These are phyloP conservation scores for Tulasnella sp. DNA, from an alignment of 768 basidiomycete species.

Conservation along the genomic window DNA sequence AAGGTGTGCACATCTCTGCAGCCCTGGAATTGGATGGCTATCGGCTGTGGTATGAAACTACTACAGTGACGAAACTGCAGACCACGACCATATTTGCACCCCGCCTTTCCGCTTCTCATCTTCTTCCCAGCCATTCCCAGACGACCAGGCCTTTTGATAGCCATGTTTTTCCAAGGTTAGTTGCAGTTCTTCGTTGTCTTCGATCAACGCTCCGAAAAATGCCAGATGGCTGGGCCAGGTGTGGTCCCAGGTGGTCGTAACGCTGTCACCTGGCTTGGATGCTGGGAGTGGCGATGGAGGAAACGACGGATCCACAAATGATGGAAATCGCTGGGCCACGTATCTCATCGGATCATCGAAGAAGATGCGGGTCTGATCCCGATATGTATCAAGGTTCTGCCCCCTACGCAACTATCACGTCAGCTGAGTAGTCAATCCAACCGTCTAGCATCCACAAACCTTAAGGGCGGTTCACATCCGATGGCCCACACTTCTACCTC, in stretches of 20 bases:
- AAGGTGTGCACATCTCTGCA: too few relatives aligned
- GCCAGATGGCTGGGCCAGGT: slow-evolving; percentile 81
- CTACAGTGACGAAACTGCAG: neutral
- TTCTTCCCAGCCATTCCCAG: too few relatives aligned
- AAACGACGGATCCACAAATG: slow-evolving; percentile 47
- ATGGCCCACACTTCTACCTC: slow-evolving; percentile 73
- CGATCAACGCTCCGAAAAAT: slow-evolving; percentile 70
- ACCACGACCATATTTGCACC: slow-evolving; percentile 49
- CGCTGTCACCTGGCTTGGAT: slow-evolving; percentile 17
- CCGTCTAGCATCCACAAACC: slow-evolving; percentile 38
- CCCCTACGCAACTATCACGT: slow-evolving; percentile 29
- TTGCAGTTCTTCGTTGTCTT: slow-evolving; percentile 32
- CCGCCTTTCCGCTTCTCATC: slow-evolving; percentile 51
- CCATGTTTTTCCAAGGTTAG: slow-evolving; percentile 41
- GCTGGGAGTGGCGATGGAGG: slow-evolving; percentile 45
- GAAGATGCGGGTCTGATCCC: slow-evolving; percentile 73
- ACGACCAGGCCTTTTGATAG: too few relatives aligned
- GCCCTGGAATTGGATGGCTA: too few relatives aligned
- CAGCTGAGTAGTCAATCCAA: slow-evolving; percentile 12
- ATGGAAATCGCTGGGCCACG: slow-evolving; percentile 56
- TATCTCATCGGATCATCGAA: slow-evolving; percentile 62
- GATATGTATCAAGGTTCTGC: slow-evolving; percentile 47
- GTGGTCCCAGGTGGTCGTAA: slow-evolving; percentile 38
- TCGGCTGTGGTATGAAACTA: too few relatives aligned
- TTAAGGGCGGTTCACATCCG: slow-evolving; percentile 85